phyloP scores from a whole-genome alignment of 352 stramenopile genomes.

The Hyphochytrium catenoides region DNA sequence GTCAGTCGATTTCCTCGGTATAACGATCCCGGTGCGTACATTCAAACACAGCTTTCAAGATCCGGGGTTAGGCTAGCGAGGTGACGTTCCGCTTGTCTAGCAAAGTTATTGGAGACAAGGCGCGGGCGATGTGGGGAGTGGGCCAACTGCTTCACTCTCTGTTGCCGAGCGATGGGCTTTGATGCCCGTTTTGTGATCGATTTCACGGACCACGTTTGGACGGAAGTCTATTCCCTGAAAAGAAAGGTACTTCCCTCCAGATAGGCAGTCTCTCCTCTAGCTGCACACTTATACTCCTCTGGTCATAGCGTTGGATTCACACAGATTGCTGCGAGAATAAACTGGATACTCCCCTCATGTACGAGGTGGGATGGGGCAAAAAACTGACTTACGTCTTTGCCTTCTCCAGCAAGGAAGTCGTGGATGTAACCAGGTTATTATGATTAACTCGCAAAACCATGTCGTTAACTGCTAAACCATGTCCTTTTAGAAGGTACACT shows the following conservation, averaged over 20 bases:
- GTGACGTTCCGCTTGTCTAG: slow-evolving; percentile 46
- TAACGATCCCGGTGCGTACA: background rate
- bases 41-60: background rate
- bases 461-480: background rate
- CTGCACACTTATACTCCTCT: background rate
- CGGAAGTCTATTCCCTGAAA: slow-evolving; percentile 59
- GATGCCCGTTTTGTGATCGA: slow-evolving; percentile 75
- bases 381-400: slow-evolving; percentile 75
- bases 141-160: slow-evolving; percentile 77
- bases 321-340: slow-evolving; percentile 79
- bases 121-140: slow-evolving; percentile 71
- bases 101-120: slow-evolving; percentile 52
- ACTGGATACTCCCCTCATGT: slow-evolving; percentile 72
- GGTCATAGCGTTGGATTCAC: slow-evolving; percentile 60
- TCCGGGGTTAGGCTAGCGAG: background rate
- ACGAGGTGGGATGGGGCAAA: slow-evolving; percentile 85
- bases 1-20: slow-evolving; percentile 52
- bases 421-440: slow-evolving; percentile 50
- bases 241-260: slow-evolving; percentile 14
- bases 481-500: slow-evolving; percentile 33
- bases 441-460: background rate
- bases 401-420: slow-evolving; percentile 54
- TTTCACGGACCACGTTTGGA: slow-evolving; percentile 86
- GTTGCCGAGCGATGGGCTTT: slow-evolving; percentile 61
- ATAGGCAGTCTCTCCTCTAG: background rate